Conservation (phyloP, 2,329 filamentous ascomycete species). For the Tolypocladium paradoxum region DNA sequence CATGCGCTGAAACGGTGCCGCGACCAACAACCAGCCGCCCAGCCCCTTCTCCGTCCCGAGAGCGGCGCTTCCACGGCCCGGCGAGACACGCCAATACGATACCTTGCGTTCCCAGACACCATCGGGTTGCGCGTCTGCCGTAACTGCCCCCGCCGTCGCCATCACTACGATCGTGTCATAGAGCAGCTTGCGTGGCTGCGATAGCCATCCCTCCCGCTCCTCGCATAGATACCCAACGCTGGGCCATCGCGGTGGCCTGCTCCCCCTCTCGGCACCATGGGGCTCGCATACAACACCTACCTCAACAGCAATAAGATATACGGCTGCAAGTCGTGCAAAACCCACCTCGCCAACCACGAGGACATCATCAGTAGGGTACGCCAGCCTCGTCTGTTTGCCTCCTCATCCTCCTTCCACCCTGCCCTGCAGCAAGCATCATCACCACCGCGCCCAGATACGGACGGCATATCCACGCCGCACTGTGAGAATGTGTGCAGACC, state of each 20-base stretch:
- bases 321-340: conserved; percentile 90
- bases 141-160: not conserved
- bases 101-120: not conserved
- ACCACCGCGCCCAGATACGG: not conserved
- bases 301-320: conserved; percentile 80
- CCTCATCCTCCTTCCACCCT: not conserved
- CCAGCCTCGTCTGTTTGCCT: not conserved
- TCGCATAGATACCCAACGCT: not conserved
- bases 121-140: not conserved
- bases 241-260: not conserved
- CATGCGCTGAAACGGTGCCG: not conserved
- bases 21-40: not conserved
- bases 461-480: not conserved
- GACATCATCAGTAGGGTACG: conserved; percentile 89
- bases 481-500: not conserved
- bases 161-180: not conserved
- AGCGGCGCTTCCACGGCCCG: not conserved
- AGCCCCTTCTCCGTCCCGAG: not conserved
- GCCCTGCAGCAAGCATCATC: not conserved
- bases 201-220: not conserved
- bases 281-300: conserved; percentile 84
- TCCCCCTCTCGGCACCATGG: conserved; percentile 48
- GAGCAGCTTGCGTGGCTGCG: not conserved
- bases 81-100: not conserved
- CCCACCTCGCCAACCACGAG: conserved; percentile 88